Conservation (phyloP, 768 basidiomycete genomes). For the Grammothele lineata region DNA sequence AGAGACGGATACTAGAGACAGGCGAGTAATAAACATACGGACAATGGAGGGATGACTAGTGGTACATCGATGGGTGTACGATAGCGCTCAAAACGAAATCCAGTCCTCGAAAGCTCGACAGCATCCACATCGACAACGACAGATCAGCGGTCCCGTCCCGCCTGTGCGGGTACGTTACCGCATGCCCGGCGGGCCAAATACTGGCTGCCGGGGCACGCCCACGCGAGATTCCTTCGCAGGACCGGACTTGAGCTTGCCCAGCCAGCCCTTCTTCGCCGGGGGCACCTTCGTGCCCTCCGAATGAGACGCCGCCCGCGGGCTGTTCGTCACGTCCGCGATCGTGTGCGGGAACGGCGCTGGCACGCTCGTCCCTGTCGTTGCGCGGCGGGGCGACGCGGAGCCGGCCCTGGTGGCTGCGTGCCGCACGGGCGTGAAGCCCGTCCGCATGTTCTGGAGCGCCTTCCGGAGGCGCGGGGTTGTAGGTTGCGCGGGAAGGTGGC, state of each 20-base stretch:
- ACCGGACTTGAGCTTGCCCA: constrained; percentile 61
- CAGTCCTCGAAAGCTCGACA: background rate
- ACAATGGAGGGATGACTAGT: constrained; percentile 10
- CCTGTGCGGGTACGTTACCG: too few species aligned
- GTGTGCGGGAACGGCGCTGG: constrained; percentile 25
- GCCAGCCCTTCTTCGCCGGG: constrained; percentile 60
- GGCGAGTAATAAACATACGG: constrained; percentile 14
- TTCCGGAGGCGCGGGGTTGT: constrained; percentile 62
- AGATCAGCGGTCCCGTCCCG: background rate
- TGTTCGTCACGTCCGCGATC: constrained; percentile 66
- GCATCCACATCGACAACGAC: background rate
- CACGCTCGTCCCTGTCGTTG: constrained; percentile 33
- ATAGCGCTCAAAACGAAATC: background rate
- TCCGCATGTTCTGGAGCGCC: constrained; percentile 50
- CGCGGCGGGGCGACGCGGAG: constrained; percentile 53
- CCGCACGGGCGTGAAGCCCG: constrained; percentile 73
- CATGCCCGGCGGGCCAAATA: constrained; percentile 9
- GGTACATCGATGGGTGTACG: constrained; percentile 10
- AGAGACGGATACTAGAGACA: constrained; percentile 1
- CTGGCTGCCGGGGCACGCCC: constrained; percentile 4
- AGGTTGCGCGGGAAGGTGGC: constrained; percentile 31
- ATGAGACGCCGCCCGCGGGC: constrained; percentile 32
- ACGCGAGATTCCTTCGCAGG: constrained; percentile 9
- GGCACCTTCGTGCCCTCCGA: constrained; percentile 24
- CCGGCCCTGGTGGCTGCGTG: constrained; percentile 40